These are phyloP conservation scores for Podospora fimiseda DNA, from an alignment of 495 filamentous ascomycete genomes.

Conservation along the genomic window DNA sequence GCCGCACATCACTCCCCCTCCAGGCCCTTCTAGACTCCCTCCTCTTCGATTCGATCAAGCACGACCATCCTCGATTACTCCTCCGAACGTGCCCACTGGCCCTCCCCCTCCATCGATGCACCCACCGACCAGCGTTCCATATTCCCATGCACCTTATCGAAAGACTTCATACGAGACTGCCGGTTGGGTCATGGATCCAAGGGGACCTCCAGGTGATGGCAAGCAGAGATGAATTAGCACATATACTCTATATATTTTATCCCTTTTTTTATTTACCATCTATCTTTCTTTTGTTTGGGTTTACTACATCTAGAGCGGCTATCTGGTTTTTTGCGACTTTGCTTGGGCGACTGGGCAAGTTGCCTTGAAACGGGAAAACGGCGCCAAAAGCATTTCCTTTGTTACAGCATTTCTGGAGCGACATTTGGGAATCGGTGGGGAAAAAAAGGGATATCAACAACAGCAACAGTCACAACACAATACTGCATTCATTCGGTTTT, in stretches of 20 bases:
- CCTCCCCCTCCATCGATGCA: conserved; percentile 12
- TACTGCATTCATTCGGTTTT: neutral
- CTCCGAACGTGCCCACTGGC: conserved; percentile 14
- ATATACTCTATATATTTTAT: neutral
- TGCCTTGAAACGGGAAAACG: neutral
- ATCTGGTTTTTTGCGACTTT: neutral
- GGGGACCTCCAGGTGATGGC: conserved; percentile 23
- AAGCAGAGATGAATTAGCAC: conserved; percentile 2
- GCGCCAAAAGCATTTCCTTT: neutral
- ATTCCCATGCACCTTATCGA: neutral
- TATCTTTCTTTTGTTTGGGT: neutral
- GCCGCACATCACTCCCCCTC: conserved; percentile 32
- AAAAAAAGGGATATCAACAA: too few species aligned
- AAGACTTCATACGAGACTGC: conserved; percentile 24
- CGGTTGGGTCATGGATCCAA: conserved; percentile 39
- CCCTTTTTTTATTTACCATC: too few species aligned
- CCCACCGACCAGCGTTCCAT: neutral
- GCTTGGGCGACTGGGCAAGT: neutral
- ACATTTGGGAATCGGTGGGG: too few species aligned
- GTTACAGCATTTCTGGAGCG: neutral
- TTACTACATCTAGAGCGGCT: neutral
- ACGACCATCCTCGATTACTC: conserved; percentile 21
- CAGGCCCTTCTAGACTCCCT: conserved; percentile 35
- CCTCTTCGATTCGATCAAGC: conserved; percentile 39
- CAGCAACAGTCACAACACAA: neutral